Conservation (phyloP, 2,329 filamentous ascomycete species). For the Alternaria gansuensis region DNA sequence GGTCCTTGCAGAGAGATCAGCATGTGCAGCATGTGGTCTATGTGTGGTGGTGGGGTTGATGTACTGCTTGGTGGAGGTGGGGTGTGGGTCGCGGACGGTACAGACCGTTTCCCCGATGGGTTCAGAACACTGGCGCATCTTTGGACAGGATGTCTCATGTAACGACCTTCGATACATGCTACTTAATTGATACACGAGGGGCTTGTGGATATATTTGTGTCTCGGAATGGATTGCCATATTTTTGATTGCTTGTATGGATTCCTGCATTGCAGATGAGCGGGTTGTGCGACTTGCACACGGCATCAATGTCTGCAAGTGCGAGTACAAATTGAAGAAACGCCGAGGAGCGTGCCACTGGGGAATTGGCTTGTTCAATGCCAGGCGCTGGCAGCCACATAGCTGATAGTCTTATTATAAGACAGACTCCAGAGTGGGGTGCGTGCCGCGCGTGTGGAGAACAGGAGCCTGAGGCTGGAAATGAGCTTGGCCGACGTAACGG, state of each 20-base stretch:
- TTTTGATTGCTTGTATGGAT: no score
- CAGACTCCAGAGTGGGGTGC: not conserved
- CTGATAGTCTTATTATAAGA: no score
- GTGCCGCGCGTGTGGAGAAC: slow-evolving; percentile 3
- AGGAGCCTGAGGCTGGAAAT: slow-evolving; percentile 15
- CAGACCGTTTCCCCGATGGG: not conserved
- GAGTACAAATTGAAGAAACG: not conserved
- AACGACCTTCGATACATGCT: not conserved
- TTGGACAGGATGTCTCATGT: no score
- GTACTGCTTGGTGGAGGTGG: slow-evolving; percentile 1
- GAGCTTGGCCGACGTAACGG: slow-evolving; percentile 21
- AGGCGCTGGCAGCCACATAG: slow-evolving; percentile 1
- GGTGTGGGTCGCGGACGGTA: slow-evolving; percentile 3
- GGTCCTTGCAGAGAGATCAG: not conserved
- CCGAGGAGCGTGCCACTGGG: not conserved
- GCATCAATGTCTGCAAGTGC: no score
- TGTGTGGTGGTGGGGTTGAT: slow-evolving; percentile 8
- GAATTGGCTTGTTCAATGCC: no score
- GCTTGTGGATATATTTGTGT: no score
- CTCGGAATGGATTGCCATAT: no score
- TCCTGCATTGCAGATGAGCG: no score
- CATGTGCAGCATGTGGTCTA: slow-evolving; percentile 3
- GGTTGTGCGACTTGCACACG: no score
- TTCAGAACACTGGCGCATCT: not conserved
- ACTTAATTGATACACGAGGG: not conserved